Evolutionary conservation across 1,284 basidiomycete species (phyloP).

Genomic region (Malassezia furfur): DNA sequence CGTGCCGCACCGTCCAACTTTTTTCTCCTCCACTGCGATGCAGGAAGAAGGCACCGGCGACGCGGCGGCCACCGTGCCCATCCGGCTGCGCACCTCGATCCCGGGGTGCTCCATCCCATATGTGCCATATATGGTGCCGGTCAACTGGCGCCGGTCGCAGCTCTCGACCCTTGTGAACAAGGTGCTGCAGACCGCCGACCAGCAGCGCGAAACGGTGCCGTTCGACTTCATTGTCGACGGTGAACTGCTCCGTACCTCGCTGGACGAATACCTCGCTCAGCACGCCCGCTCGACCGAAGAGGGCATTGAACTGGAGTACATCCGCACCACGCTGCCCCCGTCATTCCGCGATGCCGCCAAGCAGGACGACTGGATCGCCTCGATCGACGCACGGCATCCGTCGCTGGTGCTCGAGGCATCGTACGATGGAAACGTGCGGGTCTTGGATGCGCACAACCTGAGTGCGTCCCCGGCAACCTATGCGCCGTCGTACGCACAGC

Average conservation of each 20-base stretch:
- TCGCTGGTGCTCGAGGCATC: conserved; percentile 56
- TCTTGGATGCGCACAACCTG: conserved; percentile 26
- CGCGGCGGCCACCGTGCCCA: conserved; percentile 14
- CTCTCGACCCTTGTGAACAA: conserved; percentile 98
- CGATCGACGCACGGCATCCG: conserved; percentile 57
- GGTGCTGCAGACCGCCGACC: conserved; percentile 60
- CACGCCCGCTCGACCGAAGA: conserved; percentile 65
- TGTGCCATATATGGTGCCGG: conserved; percentile 79
- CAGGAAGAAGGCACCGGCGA: background rate
- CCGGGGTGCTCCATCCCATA: conserved; percentile 18
- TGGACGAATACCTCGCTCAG: conserved; percentile 69
- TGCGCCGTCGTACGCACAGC: conserved; percentile 17
- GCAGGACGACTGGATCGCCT: conserved; percentile 89
- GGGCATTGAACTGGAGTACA: conserved; percentile 85
- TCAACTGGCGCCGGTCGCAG: conserved; percentile 82
- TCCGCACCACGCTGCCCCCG: conserved; percentile 82
- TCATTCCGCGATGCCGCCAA: conserved; percentile 68
- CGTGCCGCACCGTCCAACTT: background rate
- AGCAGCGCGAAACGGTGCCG: conserved; percentile 57
- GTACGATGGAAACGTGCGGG: conserved; percentile 46
- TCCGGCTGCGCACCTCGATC: conserved; percentile 17
- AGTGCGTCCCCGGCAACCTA: conserved; percentile 26
- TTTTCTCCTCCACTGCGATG: conserved; percentile 3
- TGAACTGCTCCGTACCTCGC: conserved; percentile 63
- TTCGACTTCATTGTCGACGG: conserved; percentile 88